Evolutionary conservation across 805 yeast species (phyloP).

Genomic region (Wickerhamiella occidentalis): DNA sequence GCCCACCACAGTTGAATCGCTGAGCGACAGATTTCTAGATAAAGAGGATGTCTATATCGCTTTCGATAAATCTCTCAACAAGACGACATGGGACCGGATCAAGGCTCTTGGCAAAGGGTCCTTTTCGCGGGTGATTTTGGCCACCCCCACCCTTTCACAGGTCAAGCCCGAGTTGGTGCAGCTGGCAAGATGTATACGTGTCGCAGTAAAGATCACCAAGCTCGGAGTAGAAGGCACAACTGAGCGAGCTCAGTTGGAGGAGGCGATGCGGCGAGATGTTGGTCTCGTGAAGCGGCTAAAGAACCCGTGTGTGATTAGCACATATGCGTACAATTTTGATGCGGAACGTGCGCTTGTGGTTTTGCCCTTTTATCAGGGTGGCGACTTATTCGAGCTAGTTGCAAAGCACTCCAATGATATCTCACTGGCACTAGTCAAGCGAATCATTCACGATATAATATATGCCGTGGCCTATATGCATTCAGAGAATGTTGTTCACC

Average conservation of each 20-base stretch:
- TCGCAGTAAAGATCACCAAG: constrained; percentile 61
- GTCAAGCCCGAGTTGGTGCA: constrained; percentile 25
- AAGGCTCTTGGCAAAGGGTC: constrained; percentile 31
- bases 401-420: constrained; percentile 34
- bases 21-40: constrained; percentile 10
- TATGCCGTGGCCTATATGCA: constrained; percentile 67
- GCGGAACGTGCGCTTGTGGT: constrained; percentile 38
- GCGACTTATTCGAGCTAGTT: constrained; percentile 65
- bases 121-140: constrained; percentile 32
- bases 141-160: constrained; percentile 25
- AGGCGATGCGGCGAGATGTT: constrained; percentile 60
- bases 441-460: constrained; percentile 59
- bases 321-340: constrained; percentile 35
- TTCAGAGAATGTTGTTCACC: constrained; percentile 55
- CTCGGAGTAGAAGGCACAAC: constrained; percentile 33
- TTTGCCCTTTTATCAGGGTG: constrained; percentile 70
- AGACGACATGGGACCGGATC: constrained; percentile 26
- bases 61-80: constrained; percentile 20
- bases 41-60: constrained; percentile 19
- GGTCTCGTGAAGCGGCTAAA: constrained; percentile 36
- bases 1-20: neutral
- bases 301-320: constrained; percentile 60
- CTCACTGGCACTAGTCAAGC: constrained; percentile 39
- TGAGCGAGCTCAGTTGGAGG: constrained; percentile 42
- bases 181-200: constrained; percentile 25